Evolutionary conservation across 139 green algal species (phyloP).

Genomic region (Ettlia oleoabundans): DNA sequence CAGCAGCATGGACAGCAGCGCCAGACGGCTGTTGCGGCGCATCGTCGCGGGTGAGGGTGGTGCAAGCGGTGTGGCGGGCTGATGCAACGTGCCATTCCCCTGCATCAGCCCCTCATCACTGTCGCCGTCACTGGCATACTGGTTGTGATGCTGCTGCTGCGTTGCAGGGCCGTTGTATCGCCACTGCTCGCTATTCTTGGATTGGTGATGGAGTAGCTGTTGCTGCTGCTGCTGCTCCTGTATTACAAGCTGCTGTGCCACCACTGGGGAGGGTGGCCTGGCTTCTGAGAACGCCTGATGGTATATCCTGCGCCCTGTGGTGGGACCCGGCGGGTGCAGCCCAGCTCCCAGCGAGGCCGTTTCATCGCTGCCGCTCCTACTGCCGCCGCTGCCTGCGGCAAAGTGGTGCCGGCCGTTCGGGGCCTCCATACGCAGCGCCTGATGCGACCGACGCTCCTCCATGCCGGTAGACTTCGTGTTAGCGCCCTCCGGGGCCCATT

Average conservation of each 20-base stretch:
- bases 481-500: too few species aligned
- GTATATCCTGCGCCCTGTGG: too few species aligned
- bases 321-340: too few species aligned
- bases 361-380: too few species aligned
- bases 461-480: too few species aligned
- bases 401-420: too few species aligned
- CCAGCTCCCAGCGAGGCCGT: too few species aligned
- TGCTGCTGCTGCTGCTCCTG: not conserved
- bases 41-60: not conserved
- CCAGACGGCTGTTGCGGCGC: constrained; percentile 1
- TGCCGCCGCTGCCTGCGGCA: too few species aligned
- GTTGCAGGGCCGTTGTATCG: not conserved
- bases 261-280: not conserved
- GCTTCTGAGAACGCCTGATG: too few species aligned
- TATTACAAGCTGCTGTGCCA: not conserved
- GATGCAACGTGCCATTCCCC: not conserved
- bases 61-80: not conserved
- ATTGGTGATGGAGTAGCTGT: not conserved
- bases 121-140: not conserved
- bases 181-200: not conserved
- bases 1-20: constrained; percentile 51
- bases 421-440: too few species aligned
- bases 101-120: not conserved
- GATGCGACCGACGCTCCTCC: too few species aligned
- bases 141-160: not conserved